Conservation (phyloP, 257 asterid genomes). For the Vinca minor region DNA sequence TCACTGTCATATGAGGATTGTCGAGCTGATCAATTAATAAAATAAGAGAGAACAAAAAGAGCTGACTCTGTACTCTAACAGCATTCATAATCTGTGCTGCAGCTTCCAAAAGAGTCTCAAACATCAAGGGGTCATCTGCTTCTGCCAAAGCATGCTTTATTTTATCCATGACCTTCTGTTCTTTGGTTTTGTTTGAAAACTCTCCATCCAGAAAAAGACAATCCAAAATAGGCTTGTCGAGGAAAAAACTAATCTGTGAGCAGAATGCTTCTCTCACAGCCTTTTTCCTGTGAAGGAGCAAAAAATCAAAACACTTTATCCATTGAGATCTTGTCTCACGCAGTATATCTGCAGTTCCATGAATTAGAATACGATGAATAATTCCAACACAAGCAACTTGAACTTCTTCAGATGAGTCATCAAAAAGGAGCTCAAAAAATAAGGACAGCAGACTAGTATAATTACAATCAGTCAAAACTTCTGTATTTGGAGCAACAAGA, state of each 20-base stretch:
- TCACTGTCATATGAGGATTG: conserved; percentile 54
- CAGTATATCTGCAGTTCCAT: conserved; percentile 53
- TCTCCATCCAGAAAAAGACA: conserved; percentile 43
- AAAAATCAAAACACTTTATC: conserved; percentile 58
- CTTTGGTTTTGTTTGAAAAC: conserved; percentile 51
- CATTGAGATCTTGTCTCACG: conserved; percentile 62
- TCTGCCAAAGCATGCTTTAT: conserved; percentile 74
- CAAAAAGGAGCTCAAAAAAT: conserved; percentile 59
- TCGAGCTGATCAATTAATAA: conserved; percentile 77
- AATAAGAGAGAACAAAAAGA: conserved; percentile 66
- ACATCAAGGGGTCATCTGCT: conserved; percentile 64
- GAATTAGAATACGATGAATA: conserved; percentile 66
- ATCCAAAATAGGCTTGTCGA: conserved; percentile 58
- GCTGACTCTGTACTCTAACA: conserved; percentile 57
- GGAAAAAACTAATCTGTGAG: conserved; percentile 60
- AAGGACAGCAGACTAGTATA: conserved; percentile 54
- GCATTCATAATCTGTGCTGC: conserved; percentile 69
- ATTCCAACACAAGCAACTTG: conserved; percentile 74
- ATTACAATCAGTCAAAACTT: conserved; percentile 34
- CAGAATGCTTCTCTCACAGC: conserved; percentile 76
- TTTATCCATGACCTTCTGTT: conserved; percentile 74
- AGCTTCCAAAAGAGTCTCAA: conserved; percentile 76
- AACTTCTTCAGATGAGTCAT: conserved; percentile 73
- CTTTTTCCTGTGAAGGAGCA: conserved; percentile 64
- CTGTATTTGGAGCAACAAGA: conserved; percentile 26